phyloP scores from a whole-genome alignment of 345 rosid species.

The Euphorbia pulcherrima region DNA sequence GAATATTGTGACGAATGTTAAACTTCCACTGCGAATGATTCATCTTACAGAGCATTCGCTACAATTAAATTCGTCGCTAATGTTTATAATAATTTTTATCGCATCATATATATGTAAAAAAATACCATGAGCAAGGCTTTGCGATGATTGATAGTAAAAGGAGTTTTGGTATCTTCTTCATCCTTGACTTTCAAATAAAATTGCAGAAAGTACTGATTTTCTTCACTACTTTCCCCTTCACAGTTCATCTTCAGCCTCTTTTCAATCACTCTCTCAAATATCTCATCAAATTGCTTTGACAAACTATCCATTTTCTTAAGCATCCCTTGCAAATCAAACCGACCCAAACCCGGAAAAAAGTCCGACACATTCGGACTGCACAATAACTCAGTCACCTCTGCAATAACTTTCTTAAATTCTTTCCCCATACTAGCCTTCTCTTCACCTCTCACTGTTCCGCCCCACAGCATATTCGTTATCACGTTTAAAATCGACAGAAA shows the following conservation, averaged over 20 bases:
- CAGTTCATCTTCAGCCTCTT: slow-evolving; percentile 26
- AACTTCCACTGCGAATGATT: too few relatives aligned
- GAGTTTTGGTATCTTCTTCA: slow-evolving; percentile 36
- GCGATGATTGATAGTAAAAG: slow-evolving; percentile 36
- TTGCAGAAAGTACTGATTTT: slow-evolving; percentile 47
- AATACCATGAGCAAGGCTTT: slow-evolving; percentile 58
- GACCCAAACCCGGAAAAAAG: slow-evolving; percentile 44
- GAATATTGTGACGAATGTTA: too few relatives aligned
- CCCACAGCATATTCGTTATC: slow-evolving; percentile 46
- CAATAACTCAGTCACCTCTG: slow-evolving; percentile 31
- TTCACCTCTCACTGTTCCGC: slow-evolving; percentile 27
- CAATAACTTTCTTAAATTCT: slow-evolving; percentile 26
- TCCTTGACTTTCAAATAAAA: slow-evolving; percentile 38
- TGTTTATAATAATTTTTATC: too few relatives aligned
- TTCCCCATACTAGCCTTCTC: slow-evolving; percentile 32
- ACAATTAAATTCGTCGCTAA: too few relatives aligned
- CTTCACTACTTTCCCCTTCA: slow-evolving; percentile 5
- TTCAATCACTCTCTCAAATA: slow-evolving; percentile 38
- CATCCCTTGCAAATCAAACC: slow-evolving; percentile 58
- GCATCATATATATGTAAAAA: too few relatives aligned
- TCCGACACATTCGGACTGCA: slow-evolving; percentile 53
- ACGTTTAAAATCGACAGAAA: slow-evolving; percentile 39
- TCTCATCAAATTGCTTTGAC: slow-evolving; percentile 30
- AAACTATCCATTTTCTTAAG: slow-evolving; percentile 28
- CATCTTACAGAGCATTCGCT: too few relatives aligned